Conservation (phyloP, 2,329 filamentous ascomycete species). For the Sporothrix brasiliensis region DNA sequence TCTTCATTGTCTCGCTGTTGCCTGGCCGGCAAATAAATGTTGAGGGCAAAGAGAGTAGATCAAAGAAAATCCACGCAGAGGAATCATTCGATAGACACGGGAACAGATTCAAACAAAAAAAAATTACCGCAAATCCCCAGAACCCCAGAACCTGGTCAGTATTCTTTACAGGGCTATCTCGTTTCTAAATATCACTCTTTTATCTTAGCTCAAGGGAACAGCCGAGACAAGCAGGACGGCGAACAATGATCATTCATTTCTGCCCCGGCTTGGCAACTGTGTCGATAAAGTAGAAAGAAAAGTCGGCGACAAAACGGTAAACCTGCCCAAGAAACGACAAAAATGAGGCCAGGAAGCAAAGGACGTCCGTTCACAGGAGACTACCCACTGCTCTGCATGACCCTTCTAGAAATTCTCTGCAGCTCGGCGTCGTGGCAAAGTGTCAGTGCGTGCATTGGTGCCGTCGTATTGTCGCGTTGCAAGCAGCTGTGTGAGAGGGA, state of each 20-base stretch:
- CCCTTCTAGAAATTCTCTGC: slow-evolving; percentile 23
- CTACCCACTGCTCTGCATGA: slow-evolving; percentile 8
- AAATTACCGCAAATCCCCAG: not conserved
- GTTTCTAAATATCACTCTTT: not conserved
- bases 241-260: not conserved
- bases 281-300: not conserved
- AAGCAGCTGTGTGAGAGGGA: not conserved
- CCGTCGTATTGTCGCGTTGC: not conserved
- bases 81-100: not conserved
- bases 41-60: not conserved
- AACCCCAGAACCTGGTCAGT: not conserved
- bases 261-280: not conserved
- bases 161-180: not conserved
- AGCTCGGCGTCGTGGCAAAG: not conserved
- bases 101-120: not conserved
- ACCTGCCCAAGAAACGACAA: not conserved
- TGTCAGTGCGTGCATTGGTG: slow-evolving; percentile 5
- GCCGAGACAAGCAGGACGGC: not conserved
- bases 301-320: not conserved
- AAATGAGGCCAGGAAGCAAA: not conserved
- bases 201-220: slow-evolving; percentile 10
- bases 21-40: not conserved
- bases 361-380: not conserved
- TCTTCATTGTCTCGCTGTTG: not conserved
- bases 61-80: no score